These are phyloP conservation scores for Cystobasidium slooffiae DNA, from an alignment of 1,284 basidiomycete genomes.

Conservation along the genomic window DNA sequence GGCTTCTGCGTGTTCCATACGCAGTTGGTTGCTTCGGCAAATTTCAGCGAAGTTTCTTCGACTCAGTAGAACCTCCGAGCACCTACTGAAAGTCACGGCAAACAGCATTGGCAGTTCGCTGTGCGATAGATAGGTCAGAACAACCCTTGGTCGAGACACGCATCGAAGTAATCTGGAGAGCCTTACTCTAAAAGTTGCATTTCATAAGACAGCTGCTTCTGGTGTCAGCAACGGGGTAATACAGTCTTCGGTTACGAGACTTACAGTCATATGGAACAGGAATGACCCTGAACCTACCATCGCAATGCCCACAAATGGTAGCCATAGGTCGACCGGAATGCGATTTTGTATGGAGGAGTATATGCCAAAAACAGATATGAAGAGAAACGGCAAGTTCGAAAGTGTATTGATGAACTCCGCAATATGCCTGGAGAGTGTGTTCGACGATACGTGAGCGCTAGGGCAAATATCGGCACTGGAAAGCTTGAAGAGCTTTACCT, in stretches of 20 bases:
- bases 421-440: slow-evolving; percentile 5
- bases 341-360: slow-evolving; percentile 13
- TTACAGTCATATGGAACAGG: slow-evolving; percentile 40
- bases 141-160: not conserved
- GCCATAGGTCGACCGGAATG: slow-evolving; percentile 19
- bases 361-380: slow-evolving; percentile 30
- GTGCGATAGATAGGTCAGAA: not conserved
- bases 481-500: slow-evolving; percentile 4
- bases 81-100: slow-evolving; percentile 34
- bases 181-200: slow-evolving; percentile 41
- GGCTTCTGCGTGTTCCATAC: slow-evolving; percentile 39
- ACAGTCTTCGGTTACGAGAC: not conserved
- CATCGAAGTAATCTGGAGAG: not conserved
- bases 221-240: not conserved
- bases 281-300: slow-evolving; percentile 36
- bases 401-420: slow-evolving; percentile 44
- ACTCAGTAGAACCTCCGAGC: not conserved
- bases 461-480: not conserved
- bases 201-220: slow-evolving; percentile 27
- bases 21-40: slow-evolving; percentile 29
- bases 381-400: slow-evolving; percentile 36
- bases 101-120: slow-evolving; percentile 42
- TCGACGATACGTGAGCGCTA: not conserved
- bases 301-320: slow-evolving; percentile 26
- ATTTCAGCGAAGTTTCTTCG: not conserved